phyloP scores from a whole-genome alignment of 768 basidiomycete species.

The Xanthoconium stramineum region DNA sequence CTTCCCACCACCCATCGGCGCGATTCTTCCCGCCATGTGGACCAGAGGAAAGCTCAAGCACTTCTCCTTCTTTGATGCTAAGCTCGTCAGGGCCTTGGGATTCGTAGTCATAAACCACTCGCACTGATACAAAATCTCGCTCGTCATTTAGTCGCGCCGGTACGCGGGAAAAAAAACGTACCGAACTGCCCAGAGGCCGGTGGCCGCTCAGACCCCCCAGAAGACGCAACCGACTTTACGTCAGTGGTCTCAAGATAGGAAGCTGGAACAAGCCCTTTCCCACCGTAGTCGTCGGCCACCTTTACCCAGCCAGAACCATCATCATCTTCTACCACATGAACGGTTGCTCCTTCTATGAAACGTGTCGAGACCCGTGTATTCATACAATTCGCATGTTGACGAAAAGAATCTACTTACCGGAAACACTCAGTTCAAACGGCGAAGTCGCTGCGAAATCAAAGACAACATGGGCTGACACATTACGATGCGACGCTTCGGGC shows the following conservation, averaged over 20 bases:
- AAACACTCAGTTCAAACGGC: conserved; percentile 70
- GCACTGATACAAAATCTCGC: conserved; percentile 45
- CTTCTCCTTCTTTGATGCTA: conserved; percentile 54
- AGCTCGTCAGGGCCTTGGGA: conserved; percentile 75
- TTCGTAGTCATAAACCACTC: conserved; percentile 76
- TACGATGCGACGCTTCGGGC: conserved; percentile 34
- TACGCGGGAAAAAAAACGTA: conserved; percentile 30
- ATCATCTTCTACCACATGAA: conserved; percentile 73
- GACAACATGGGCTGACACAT: conserved; percentile 57
- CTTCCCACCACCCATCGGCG: conserved; percentile 87
- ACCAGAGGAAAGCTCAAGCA: conserved; percentile 62
- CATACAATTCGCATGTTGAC: conserved; percentile 5
- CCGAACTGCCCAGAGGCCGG: conserved; percentile 49
- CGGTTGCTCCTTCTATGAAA: conserved; percentile 54
- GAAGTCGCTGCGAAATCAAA: conserved; percentile 77
- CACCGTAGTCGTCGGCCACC: conserved; percentile 54
- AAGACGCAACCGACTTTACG: conserved; percentile 17
- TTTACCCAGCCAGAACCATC: conserved; percentile 89
- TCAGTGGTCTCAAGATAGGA: conserved; percentile 58
- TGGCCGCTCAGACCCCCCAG: conserved; percentile 14
- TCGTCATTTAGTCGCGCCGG: conserved; percentile 2
- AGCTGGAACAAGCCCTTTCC: conserved; percentile 79
- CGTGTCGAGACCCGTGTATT: conserved; percentile 11
- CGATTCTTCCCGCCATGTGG: conserved; percentile 61
- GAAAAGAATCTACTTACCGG: conserved; percentile 41